A percentile compares a stretch with the other conserved stretches of the same genome.
Evolutionary conservation across 148 eudicot species (phyloP).

Genomic region (Rhododendron henanense): DNA sequence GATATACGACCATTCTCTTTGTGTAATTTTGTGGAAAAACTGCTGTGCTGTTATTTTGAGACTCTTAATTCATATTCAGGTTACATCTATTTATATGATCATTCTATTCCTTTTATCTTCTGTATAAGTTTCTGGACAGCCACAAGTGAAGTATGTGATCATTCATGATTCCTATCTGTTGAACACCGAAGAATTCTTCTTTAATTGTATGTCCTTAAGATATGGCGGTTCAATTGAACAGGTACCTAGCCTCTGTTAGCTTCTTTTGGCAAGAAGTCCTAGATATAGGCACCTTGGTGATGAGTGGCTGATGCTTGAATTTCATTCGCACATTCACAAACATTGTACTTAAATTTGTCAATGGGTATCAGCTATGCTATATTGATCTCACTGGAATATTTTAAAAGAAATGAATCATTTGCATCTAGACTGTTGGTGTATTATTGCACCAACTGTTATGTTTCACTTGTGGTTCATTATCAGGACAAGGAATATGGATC

Average conservation of each 20-base stretch:
- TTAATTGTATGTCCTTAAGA: background rate
- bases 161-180: background rate
- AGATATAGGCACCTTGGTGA: background rate
- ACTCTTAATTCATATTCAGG: background rate
- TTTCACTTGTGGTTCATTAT: background rate
- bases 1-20: background rate
- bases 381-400: background rate
- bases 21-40: background rate
- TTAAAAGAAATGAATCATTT: background rate
- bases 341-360: background rate
- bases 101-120: background rate
- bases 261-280: background rate
- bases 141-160: background rate
- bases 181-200: background rate
- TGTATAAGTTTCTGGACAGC: background rate
- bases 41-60: background rate
- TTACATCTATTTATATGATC: background rate
- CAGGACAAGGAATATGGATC: background rate
- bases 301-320: background rate
- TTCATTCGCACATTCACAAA: background rate
- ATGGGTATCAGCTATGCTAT: background rate
- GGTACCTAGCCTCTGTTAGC: background rate
- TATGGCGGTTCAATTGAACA: background rate
- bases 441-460: background rate
- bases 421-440: background rate